Percentiles rank a stretch among this genome's conserved stretches.
phyloP scores from a whole-genome alignment of 257 asterid species.

The Solanum habrochaites region DNA sequence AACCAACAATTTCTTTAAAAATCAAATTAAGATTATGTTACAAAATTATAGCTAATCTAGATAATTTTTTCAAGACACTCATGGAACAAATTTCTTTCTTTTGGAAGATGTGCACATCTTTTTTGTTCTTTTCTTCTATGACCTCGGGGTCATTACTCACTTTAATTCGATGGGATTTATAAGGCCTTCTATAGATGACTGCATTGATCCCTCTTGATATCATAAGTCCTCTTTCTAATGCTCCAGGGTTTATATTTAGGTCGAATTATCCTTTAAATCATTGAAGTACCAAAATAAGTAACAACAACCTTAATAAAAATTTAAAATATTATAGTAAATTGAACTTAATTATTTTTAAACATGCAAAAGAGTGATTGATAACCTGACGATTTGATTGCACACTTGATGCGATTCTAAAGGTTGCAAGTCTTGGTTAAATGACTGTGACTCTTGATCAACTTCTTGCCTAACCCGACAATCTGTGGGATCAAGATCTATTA shows the following conservation, averaged over 20 bases:
- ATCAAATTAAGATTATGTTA: too few relatives aligned
- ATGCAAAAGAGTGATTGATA: too few relatives aligned
- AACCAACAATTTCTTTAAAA: too few relatives aligned
- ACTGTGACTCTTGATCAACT: not conserved
- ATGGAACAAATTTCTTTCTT: not conserved
- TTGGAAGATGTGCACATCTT: not conserved
- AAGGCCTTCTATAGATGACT: too few relatives aligned
- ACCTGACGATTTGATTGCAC: not conserved
- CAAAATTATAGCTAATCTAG: not conserved
- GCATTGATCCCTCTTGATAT: not conserved
- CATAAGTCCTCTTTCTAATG: too few relatives aligned
- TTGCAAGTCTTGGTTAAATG: not conserved
- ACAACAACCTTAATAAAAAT: too few relatives aligned
- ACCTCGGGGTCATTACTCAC: not conserved
- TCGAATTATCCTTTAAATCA: not conserved
- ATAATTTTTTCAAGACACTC: not conserved
- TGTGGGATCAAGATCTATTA: fast-evolving
- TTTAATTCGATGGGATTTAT: too few relatives aligned
- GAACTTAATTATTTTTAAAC: not conserved
- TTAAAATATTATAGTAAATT: too few relatives aligned
- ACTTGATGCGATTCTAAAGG: too few relatives aligned
- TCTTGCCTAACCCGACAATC: not conserved
- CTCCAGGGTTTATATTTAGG: too few relatives aligned
- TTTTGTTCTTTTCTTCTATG: not conserved
- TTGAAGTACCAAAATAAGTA: not conserved